Conservation (phyloP, 441 rosid species). For the Populus hybrid region DNA sequence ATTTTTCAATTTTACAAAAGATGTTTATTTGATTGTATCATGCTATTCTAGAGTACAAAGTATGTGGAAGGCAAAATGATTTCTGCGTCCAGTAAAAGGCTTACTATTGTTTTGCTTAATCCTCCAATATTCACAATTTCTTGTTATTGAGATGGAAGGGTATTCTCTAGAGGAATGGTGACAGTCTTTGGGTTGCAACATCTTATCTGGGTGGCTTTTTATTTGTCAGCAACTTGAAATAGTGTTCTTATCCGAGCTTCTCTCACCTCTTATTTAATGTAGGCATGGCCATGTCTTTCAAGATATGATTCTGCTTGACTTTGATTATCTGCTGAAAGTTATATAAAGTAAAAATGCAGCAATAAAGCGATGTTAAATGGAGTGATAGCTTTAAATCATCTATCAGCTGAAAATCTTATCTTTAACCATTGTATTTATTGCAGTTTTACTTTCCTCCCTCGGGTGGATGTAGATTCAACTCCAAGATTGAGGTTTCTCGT, state of each 20-base stretch:
- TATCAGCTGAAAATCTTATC: slow-evolving; percentile 3
- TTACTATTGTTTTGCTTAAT: slow-evolving; percentile 9
- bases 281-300: neutral
- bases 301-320: slow-evolving; percentile 3
- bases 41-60: neutral
- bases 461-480: slow-evolving; percentile 37
- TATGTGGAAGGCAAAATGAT: neutral
- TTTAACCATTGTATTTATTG: too few relatives aligned
- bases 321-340: neutral
- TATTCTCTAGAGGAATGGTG: neutral
- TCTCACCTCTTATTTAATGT: neutral
- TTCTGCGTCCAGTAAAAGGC: neutral
- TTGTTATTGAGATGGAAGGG: neutral
- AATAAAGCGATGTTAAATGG: neutral
- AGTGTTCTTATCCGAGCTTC: neutral
- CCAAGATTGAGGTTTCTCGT: slow-evolving; percentile 41
- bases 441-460: slow-evolving; percentile 52
- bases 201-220: neutral
- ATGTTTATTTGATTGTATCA: neutral
- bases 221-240: neutral
- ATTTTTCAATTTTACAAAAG: neutral
- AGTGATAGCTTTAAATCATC: neutral
- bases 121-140: neutral
- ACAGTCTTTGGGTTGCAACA: slow-evolving; percentile 12
- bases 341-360: neutral